Evolutionary conservation across 495 filamentous ascomycete genomes (phyloP).

Genomic region (Arthonia radiata): DNA sequence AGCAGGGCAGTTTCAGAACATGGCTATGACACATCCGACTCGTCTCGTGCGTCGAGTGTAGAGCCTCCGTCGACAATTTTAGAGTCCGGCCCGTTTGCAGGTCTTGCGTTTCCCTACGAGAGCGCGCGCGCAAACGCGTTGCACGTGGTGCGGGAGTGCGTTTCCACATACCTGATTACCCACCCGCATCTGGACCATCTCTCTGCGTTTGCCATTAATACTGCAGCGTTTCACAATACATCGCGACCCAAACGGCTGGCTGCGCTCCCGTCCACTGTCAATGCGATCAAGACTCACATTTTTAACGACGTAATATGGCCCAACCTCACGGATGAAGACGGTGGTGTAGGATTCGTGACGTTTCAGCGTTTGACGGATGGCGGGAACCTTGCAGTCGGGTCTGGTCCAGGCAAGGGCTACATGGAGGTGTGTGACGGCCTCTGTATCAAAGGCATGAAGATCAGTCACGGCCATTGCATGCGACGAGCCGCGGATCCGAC

Average conservation of each 20-base stretch:
- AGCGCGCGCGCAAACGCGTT: conserved; percentile 52
- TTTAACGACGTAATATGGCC: conserved; percentile 98
- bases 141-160: conserved; percentile 47
- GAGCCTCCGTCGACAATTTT: conserved; percentile 9
- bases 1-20: no score
- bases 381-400: conserved; percentile 56
- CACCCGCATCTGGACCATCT: conserved; percentile 91
- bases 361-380: conserved; percentile 73
- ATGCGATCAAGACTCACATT: conserved; percentile 73
- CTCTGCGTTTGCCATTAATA: conserved; percentile 75
- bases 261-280: conserved; percentile 60
- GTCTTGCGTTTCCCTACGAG: conserved; percentile 35
- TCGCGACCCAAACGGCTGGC: conserved; percentile 57
- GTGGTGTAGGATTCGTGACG: conserved; percentile 73
- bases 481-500: no score
- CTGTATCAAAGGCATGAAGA: conserved; percentile 45
- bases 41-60: conserved; percentile 4
- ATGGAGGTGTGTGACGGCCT: conserved; percentile 66
- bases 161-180: conserved; percentile 75
- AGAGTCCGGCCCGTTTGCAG: conserved; percentile 41
- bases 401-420: conserved; percentile 53
- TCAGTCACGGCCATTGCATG: conserved; percentile 75
- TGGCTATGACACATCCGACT: conserved; percentile 1
- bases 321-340: conserved; percentile 87
- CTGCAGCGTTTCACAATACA: conserved; percentile 51